Evolutionary conservation across 2,329 filamentous ascomycete genomes (phyloP).

Genomic region (Fusarium guadeloupense): DNA sequence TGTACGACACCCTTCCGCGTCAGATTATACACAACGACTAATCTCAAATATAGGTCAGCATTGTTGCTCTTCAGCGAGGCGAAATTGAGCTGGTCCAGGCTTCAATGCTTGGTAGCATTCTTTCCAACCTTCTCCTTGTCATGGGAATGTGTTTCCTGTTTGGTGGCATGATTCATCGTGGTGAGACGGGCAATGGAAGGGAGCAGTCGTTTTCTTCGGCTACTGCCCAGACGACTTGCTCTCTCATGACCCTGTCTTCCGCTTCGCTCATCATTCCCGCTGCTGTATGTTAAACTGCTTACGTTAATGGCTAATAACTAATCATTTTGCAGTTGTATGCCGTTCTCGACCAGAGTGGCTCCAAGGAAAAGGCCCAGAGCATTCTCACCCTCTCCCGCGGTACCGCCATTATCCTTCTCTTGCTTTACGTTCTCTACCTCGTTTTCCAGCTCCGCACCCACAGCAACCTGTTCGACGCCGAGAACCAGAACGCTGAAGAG

Average conservation of each 20-base stretch:
- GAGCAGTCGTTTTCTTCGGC: slow-evolving; percentile 80
- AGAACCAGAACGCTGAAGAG: slow-evolving; percentile 52
- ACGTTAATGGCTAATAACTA: slow-evolving; percentile 4
- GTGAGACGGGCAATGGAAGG: slow-evolving; percentile 63
- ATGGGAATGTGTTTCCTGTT: slow-evolving; percentile 83
- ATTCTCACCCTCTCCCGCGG: slow-evolving; percentile 78
- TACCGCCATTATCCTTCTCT: slow-evolving; percentile 77
- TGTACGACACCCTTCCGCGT: slow-evolving; percentile 56
- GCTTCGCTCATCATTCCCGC: slow-evolving; percentile 83
- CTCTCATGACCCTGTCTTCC: slow-evolving; percentile 78
- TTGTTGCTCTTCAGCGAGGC: slow-evolving; percentile 84
- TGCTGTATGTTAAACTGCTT: slow-evolving; percentile 57
- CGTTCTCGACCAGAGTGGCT: slow-evolving; percentile 61
- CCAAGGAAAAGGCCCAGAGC: slow-evolving; percentile 59
- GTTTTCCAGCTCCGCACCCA: slow-evolving; percentile 82
- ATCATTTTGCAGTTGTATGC: slow-evolving; percentile 67
- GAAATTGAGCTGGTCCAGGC: slow-evolving; percentile 98
- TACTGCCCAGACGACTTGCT: slow-evolving; percentile 80
- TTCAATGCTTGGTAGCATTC: slow-evolving; percentile 94
- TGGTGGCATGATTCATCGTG: slow-evolving; percentile 72
- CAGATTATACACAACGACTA: slow-evolving; percentile 1
- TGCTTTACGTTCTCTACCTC: slow-evolving; percentile 80
- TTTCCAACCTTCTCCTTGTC: slow-evolving; percentile 92
- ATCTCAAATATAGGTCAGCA: slow-evolving; percentile 74
- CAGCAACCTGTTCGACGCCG: slow-evolving; percentile 73